A percentile compares a stretch with the other conserved stretches of the same genome.
Conservation (phyloP, 2,329 filamentous ascomycete species). For the Cercospora brassicicola region DNA sequence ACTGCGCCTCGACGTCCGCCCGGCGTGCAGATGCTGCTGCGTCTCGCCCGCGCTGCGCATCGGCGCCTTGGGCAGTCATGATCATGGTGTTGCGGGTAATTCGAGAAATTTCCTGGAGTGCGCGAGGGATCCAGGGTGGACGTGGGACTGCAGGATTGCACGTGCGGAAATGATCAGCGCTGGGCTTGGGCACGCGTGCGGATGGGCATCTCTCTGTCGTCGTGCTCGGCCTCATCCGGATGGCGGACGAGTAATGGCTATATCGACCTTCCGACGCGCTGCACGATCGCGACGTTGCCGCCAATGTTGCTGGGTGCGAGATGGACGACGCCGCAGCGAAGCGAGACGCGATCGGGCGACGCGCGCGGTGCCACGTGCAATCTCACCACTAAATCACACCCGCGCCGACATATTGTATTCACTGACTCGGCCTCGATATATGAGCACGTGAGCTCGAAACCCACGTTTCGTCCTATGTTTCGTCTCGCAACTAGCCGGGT, state of each 20-base stretch:
- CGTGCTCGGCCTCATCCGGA: conserved; percentile 12
- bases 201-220: neutral
- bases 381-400: neutral
- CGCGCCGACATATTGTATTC: neutral
- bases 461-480: neutral
- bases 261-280: conserved; percentile 1
- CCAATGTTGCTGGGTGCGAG: neutral
- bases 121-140: conserved; percentile 24
- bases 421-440: conserved; percentile 17
- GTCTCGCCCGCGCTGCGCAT: neutral
- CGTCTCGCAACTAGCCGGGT: neutral
- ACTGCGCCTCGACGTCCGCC: neutral
- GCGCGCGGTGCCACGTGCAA: conserved; percentile 8
- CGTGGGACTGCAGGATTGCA: conserved; percentile 14
- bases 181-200: conserved; percentile 23
- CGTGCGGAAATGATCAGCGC: conserved; percentile 30
- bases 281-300: conserved; percentile 8
- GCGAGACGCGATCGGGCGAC: conserved; percentile 9
- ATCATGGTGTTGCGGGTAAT: conserved; percentile 18
- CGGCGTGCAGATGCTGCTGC: neutral
- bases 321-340: conserved; percentile 7
- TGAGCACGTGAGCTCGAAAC: conserved; percentile 9
- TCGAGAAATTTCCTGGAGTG: conserved; percentile 27
- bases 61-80: conserved; percentile 13
- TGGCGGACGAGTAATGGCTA: conserved; percentile 17